Base-by-base conservation (phyloP, 2,329 filamentous ascomycete species). In the Lachnellula hyalina region DNA sequence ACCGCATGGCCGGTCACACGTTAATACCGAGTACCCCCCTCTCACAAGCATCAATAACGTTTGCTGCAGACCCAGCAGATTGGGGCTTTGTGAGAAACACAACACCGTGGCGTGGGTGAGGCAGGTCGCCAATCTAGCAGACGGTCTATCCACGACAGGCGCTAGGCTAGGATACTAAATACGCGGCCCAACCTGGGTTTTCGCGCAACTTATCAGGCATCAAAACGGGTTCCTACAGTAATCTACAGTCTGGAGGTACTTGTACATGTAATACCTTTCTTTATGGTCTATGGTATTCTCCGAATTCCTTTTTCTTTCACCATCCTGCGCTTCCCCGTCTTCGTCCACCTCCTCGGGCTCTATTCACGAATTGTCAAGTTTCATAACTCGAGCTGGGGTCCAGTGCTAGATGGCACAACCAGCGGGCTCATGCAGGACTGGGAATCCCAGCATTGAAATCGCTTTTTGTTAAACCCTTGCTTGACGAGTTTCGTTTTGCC, bases 351-450 rank as follows among this genome's bases (percentile, higher is more conserved):
- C 45, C 40, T 56, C 51, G 54, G 55, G 55, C 47, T 53, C 51
- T 53, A 32, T 34, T 53, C 53, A 46, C 36, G 53, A 54, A 54
- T 36, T 59, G 53, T 56, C 59, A 56, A 55, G 56, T 61, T 61
- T 59, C 52, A 61, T 61, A 53, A 58, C 54, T 56, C 51, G 47
- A 55, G 50, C 53, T 36, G 32, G 51, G 52, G 21, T 45, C 32
- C 23, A 38, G 19, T n/a, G 44, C 35, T 52, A 46, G 54, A 54
- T 51, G 49, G 52, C 54, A 58, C 51, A 55, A 42, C 25, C 45
- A 54, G 44, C 53, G 54, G 49, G 54, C 45, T 35, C 46, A 23
- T 46, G 49, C 47, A 49, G 49, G 49, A 38, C 32, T 35, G 35
- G 47, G 14, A 35, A 42, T 28, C 25, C 28, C 28, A 11, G 28